Conservation (phyloP, 2,329 filamentous ascomycete species). For the Venturiaceae sp. region DNA sequence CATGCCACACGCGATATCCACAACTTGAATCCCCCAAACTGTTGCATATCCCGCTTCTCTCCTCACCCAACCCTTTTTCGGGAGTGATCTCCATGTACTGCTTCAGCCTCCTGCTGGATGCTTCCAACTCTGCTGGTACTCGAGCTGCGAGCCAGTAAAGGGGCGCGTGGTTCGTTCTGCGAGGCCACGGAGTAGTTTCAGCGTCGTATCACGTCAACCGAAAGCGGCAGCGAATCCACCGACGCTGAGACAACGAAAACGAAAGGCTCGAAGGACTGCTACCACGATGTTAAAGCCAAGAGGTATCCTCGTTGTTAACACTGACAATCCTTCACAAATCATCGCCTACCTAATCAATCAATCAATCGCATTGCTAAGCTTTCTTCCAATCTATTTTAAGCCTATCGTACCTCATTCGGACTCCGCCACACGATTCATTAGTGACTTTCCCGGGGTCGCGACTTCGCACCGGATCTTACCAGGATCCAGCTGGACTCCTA, state of each 20-base stretch:
- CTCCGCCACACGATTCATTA: background rate
- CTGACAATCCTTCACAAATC: background rate
- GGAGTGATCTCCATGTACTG: background rate
- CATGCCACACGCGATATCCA: too few relatives aligned
- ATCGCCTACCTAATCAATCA: too few relatives aligned
- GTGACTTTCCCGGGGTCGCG: background rate
- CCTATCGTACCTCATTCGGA: too few relatives aligned
- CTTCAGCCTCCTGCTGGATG: background rate
- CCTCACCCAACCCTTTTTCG: background rate
- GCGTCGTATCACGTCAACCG: background rate
- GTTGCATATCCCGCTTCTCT: background rate
- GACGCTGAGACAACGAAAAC: background rate
- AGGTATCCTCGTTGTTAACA: background rate
- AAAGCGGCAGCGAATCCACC: background rate
- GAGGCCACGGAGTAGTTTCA: background rate
- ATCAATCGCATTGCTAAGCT: background rate
- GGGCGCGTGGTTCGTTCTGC: background rate
- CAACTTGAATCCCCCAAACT: too few relatives aligned
- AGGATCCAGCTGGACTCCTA: background rate
- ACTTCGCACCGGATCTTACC: background rate
- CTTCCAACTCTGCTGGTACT: background rate
- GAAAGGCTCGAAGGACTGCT: background rate
- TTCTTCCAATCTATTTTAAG: background rate
- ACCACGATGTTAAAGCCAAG: background rate
- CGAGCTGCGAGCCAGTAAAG: background rate